Conservation (phyloP, 108 stramenopile species). For the Phaeodactylum tricornutum region DNA sequence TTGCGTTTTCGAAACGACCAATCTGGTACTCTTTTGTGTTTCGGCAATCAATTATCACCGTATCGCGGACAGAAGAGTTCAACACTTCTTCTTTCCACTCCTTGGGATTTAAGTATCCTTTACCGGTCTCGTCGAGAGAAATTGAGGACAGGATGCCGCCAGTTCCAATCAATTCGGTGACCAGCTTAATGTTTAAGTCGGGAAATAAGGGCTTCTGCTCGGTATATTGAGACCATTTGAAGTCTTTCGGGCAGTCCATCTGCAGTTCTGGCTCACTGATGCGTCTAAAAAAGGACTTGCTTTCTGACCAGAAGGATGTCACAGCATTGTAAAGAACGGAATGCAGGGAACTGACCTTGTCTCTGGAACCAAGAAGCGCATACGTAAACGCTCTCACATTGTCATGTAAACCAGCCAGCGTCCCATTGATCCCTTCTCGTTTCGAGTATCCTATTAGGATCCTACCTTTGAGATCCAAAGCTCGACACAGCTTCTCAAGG, state of each 20-base stretch:
- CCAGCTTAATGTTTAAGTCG: conserved; percentile 71
- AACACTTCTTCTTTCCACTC: conserved; percentile 58
- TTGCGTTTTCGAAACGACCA: conserved; percentile 40
- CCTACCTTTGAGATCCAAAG: conserved; percentile 49
- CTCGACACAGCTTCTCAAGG: conserved; percentile 37
- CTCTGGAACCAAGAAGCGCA: conserved; percentile 25
- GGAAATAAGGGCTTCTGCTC: conserved; percentile 34
- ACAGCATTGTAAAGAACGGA: not conserved
- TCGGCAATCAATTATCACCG: conserved; percentile 68
- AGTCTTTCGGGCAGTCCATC: conserved; percentile 37
- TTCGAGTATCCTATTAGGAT: conserved; percentile 58
- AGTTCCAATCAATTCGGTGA: conserved; percentile 72
- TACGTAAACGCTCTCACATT: conserved; percentile 31
- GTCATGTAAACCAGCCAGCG: conserved; percentile 43
- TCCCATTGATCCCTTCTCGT: conserved; percentile 81
- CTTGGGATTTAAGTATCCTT: conserved; percentile 64
- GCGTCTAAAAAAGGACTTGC: conserved; percentile 26
- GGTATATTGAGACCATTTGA: conserved; percentile 48
- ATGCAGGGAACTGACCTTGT: not conserved
- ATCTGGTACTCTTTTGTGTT: conserved; percentile 78
- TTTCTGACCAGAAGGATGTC: conserved; percentile 31
- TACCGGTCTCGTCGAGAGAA: conserved; percentile 42
- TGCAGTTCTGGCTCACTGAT: not conserved
- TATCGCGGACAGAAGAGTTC: conserved; percentile 24
- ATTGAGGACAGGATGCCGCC: conserved; percentile 57